Evolutionary conservation across 257 asterid genomes (phyloP).

Genomic region (Nicotiana paniculata): DNA sequence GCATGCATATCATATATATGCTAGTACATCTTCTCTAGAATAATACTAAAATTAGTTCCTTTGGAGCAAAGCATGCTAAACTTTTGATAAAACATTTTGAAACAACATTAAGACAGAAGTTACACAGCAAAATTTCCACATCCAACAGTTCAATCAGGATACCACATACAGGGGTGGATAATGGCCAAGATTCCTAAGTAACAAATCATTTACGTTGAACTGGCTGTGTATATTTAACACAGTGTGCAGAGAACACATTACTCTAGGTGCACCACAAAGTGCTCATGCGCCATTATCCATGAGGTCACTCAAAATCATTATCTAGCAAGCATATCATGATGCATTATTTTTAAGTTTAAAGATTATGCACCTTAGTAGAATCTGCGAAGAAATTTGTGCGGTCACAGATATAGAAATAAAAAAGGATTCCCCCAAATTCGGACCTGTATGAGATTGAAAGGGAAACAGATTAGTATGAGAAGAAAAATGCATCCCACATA

Average conservation of each 20-base stretch:
- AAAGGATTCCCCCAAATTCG: constrained; percentile 79
- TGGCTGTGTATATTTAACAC: neutral
- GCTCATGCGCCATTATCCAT: neutral
- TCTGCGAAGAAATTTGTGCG: constrained; percentile 79
- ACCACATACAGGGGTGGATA: neutral
- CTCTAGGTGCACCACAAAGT: neutral
- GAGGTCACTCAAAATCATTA: neutral
- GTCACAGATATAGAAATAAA: constrained; percentile 82
- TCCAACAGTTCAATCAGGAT: neutral
- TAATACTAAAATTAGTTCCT: neutral
- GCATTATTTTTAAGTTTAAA: neutral
- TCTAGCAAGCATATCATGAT: neutral
- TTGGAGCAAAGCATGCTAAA: neutral
- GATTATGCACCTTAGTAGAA: constrained; percentile 63
- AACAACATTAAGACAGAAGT: neutral
- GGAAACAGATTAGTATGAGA: neutral
- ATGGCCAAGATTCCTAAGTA: neutral
- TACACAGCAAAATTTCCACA: neutral
- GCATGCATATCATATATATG: constrained; percentile 7
- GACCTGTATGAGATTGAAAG: constrained; percentile 53
- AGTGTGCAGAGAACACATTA: neutral
- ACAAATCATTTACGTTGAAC: neutral
- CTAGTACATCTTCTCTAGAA: neutral
- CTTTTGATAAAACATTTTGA: neutral
- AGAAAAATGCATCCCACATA: neutral